Base-by-base conservation (phyloP, 2,329 filamentous ascomycete species). In the Cercospora zeae-maydis region DNA sequence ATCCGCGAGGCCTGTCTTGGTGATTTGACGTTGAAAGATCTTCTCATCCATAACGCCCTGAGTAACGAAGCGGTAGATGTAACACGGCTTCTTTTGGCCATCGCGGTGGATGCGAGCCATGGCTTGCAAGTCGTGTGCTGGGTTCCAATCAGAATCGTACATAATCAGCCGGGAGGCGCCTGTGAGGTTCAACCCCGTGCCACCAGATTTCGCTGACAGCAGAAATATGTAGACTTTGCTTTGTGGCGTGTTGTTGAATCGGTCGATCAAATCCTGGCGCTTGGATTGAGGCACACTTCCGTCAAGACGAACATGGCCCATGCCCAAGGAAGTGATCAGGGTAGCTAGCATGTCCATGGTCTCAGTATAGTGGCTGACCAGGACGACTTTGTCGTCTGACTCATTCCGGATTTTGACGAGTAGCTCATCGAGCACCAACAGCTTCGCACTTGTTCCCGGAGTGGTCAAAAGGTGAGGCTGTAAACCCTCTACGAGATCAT, bases 121-220 rank as follows among this genome's bases (percentile, higher is more conserved):
- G 7, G 88, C 88, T 73, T 91, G 88, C 19, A 88, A 78, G 69
- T 91, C 88, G 0, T 86, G 89, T 0, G 87, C 86, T 1, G 88
- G 88, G 69, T 91, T 91, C 88, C 88, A 91, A 75, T 91, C 88
- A 8, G 89, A 84, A 68, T 91, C 88, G 69, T 89, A 91, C 1
- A 91, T 83, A 4, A 91, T 78, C 1, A 91, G 82, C 21, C 88
- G 83, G 33, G 86, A 88, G 4, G 88, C 88, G 9, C 88, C 88
- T 55, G 88, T 87, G 4, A 91, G 80, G 69, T 91, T 91, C 51
- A 91, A 78, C 1, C 88, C 88, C 0, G 85, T 82, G 3, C 88
- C 88, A 4, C 88, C 88, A 42, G 87, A 86, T 74, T 90, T 91
- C 1, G 88, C 88, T 14, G 88, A 91, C 0, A 91, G 82, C 3